A percentile compares a stretch with the other conserved stretches of the same genome.
phyloP scores from a whole-genome alignment of 192 early-diverging fungal species.

The Umbelopsis sp. region DNA sequence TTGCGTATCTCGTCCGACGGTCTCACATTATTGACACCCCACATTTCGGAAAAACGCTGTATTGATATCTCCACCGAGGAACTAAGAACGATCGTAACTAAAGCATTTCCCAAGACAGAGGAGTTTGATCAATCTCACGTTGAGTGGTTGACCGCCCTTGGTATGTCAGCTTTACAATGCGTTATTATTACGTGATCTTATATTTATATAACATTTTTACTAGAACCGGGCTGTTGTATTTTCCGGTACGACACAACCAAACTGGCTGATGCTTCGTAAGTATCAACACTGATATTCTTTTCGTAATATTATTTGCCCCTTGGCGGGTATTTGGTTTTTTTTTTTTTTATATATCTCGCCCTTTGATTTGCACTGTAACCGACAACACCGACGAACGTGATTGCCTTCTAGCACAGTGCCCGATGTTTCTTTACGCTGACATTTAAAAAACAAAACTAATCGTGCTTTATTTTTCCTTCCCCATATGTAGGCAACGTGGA shows the following conservation, averaged over 20 bases:
- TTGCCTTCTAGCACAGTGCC: no score
- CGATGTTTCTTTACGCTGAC: constrained; percentile 15
- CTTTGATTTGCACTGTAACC: constrained; percentile 24
- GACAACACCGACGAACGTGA: no score
- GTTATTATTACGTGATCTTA: no score
- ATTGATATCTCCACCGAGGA: constrained; percentile 51
- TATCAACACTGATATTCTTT: background rate
- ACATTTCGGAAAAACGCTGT: constrained; percentile 49
- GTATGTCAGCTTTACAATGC: background rate
- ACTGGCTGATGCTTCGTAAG: constrained; percentile 19
- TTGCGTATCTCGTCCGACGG: constrained; percentile 74
- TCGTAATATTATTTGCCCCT: no score
- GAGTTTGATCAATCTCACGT: constrained; percentile 25
- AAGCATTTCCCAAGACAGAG: constrained; percentile 48
- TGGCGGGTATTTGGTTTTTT: no score
- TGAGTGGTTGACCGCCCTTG: constrained; percentile 12
- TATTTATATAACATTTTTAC: background rate
- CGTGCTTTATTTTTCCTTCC: constrained; percentile 5
- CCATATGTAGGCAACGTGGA: constrained; percentile 19
- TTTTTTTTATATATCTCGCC: no score
- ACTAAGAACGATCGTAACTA: constrained; percentile 50
- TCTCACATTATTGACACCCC: constrained; percentile 59
- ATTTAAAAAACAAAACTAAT: background rate
- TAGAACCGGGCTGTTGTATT: constrained; percentile 59
- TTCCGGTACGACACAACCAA: constrained; percentile 39